Percentiles rank a stretch among this genome's conserved stretches.
phyloP scores from a whole-genome alignment of 140 eudicot genomes.

The Anethum foeniculum region DNA sequence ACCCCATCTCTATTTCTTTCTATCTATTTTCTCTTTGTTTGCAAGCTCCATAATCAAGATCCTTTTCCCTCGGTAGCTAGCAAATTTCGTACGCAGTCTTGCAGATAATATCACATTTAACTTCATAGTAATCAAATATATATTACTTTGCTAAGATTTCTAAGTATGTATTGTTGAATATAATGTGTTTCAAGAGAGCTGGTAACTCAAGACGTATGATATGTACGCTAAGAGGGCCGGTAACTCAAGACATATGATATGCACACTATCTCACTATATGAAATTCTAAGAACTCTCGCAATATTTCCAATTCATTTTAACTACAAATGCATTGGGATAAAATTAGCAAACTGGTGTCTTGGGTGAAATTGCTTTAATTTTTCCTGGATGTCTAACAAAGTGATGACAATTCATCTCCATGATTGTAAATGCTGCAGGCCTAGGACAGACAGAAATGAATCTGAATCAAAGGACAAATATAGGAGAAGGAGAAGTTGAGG shows the following conservation, averaged over 20 bases:
- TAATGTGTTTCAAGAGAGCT: background rate
- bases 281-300: background rate
- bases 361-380: background rate
- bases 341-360: background rate
- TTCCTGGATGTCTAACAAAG: background rate
- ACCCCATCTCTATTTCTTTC: background rate
- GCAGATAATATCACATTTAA: background rate
- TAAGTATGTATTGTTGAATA: background rate
- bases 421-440: slow-evolving; percentile 31
- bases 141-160: background rate
- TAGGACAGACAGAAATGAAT: slow-evolving; percentile 30
- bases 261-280: background rate
- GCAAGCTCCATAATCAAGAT: background rate
- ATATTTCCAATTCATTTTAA: background rate
- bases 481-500: slow-evolving; percentile 5
- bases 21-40: background rate
- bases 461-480: slow-evolving; percentile 27
- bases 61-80: background rate
- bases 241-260: no score
- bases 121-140: no score
- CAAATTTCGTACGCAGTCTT: background rate
- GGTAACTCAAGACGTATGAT: no score
- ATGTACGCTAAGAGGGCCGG: no score
- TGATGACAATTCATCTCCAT: background rate
- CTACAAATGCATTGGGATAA: background rate